Evolutionary conservation across 2,329 filamentous ascomycete species (phyloP), one percentile per base, ranked within the genome.

Genomic region (Ceratocystis eucalypticola): DNA sequence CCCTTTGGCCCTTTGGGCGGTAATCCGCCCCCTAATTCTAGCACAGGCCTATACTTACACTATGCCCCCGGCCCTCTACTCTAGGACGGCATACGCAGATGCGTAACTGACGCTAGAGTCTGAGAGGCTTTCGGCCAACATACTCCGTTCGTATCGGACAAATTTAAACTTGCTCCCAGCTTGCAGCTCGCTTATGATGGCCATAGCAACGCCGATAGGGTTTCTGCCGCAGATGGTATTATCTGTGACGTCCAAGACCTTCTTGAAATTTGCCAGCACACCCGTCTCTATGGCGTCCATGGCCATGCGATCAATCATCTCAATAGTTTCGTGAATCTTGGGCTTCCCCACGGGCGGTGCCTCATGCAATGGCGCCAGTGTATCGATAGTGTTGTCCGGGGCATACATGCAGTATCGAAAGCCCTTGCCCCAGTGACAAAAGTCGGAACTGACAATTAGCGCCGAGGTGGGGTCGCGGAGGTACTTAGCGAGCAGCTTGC

Each of bases 191-290:
- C 96, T 92, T 68, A 97, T 75, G 0, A 88, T 91, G 0, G 92
- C 91, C 90, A 99, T 91, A 46, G 88, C 83, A 3, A 97, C 87
- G 0, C 94, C 92, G 71, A 99, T 97, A 0, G 94, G 94, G 77
- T 99, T 94, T 62, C 93, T 81, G 2, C 94, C 94, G 72, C 94
- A 99, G 0, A 99, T 90, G 0, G 94, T 96, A 71, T 99, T 99
- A 15, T 84, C 84, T 0, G 93, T 97, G 45, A 83, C 77, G 64
- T 80, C 76, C 22, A 99, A 75, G 50, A 84, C 86, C 2, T 83
- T 78, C 17, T 89, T 78, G 74, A 96, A 97, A 0, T 75, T 77
- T 25, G 82, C 77, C 71, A 96, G 88, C 6, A 76, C 80, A 1
- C 93, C 92, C 1, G 84, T 85, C 73, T 92, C 85, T 50, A 97